Conservation (phyloP, 176 grass and related monocot species). For the Olyra latifolia region DNA sequence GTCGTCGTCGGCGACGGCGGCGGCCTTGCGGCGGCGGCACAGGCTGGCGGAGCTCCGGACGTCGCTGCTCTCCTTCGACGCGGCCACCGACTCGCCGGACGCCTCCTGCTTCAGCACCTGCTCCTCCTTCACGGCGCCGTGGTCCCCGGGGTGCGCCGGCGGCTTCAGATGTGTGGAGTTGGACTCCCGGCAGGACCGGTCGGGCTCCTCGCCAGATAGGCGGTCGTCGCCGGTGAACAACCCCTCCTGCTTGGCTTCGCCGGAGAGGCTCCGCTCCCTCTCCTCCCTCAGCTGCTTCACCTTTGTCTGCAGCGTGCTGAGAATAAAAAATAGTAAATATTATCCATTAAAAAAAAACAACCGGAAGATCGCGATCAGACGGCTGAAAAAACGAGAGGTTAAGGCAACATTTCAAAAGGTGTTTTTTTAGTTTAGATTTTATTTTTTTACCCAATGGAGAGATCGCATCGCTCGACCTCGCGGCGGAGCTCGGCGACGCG, state of each 20-base stretch:
- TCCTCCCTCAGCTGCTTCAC: constrained; percentile 72
- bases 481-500: constrained; percentile 93
- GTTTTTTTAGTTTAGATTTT: not conserved
- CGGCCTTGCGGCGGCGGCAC: constrained; percentile 36
- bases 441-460: constrained; percentile 77
- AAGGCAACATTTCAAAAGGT: not conserved
- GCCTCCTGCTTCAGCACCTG: constrained; percentile 38
- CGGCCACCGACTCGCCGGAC: constrained; percentile 69
- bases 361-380: constrained; percentile 39
- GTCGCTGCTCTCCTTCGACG: constrained; percentile 84
- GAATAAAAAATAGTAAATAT: not conserved
- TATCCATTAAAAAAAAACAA: not conserved
- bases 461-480: constrained; percentile 90
- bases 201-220: constrained; percentile 55
- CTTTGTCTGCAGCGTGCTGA: constrained; percentile 76
- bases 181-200: constrained; percentile 73
- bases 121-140: constrained; percentile 31
- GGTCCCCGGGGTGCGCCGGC: not conserved
- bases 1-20: constrained; percentile 32
- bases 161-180: constrained; percentile 84
- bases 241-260: constrained; percentile 35
- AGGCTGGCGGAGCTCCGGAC: constrained; percentile 83
- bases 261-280: constrained; percentile 40
- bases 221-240: constrained; percentile 19
- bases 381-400: not conserved